Conservation (phyloP, 2,329 filamentous ascomycete genomes). For the Leptographium flavum region DNA sequence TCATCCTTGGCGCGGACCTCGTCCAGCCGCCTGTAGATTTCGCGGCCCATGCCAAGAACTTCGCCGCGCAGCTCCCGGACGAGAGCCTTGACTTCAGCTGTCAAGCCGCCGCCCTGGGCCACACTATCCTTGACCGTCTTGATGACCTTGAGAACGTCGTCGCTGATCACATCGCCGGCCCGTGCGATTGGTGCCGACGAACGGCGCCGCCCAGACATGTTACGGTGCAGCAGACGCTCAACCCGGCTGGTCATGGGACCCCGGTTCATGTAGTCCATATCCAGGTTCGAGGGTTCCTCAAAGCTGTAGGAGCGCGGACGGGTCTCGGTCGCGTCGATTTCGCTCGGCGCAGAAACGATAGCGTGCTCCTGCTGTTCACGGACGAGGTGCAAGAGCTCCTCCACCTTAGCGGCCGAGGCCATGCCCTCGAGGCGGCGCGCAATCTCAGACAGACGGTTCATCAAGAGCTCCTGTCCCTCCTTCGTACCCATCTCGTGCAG, state of each 20-base stretch:
- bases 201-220: conserved; percentile 24
- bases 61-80: conserved; percentile 84
- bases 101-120: conserved; percentile 73
- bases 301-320: conserved; percentile 26
- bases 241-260: conserved; percentile 25
- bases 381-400: conserved; percentile 54
- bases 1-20: conserved; percentile 37
- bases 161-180: conserved; percentile 45
- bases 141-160: conserved; percentile 72
- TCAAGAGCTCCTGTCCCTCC: conserved; percentile 73
- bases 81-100: conserved; percentile 80
- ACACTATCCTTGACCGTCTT: conserved; percentile 85
- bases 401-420: conserved; percentile 46
- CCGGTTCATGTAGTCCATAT: conserved; percentile 20
- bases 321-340: neutral
- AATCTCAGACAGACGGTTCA: conserved; percentile 55
- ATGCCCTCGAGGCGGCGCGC: conserved; percentile 56
- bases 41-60: conserved; percentile 85
- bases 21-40: conserved; percentile 77
- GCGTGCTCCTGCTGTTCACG: conserved; percentile 34
- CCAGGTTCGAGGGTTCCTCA: conserved; percentile 21
- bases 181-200: conserved; percentile 30
- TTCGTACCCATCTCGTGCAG: conserved; percentile 92
- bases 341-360: conserved; percentile 19
- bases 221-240: conserved; percentile 30